Percentiles rank a stretch among this genome's conserved stretches.
Conservation (phyloP, 2,329 filamentous ascomycete genomes). For the Lanzia echinophila region DNA sequence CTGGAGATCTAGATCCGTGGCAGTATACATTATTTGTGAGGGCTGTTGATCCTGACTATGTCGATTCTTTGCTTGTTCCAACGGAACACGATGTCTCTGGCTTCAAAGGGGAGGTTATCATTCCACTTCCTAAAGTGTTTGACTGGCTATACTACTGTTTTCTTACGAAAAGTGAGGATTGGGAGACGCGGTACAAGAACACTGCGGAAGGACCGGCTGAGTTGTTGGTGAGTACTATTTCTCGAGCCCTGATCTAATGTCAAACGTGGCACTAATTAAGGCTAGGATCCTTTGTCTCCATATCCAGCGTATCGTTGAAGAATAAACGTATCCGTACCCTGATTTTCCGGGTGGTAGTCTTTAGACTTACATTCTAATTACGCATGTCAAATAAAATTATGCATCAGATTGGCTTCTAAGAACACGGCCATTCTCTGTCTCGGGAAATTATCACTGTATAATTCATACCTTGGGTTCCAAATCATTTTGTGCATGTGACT, state of each 20-base stretch:
- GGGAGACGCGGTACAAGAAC: constrained; percentile 4
- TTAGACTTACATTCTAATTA: too few relatives aligned
- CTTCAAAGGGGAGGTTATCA: constrained; percentile 1
- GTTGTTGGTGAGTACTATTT: background rate
- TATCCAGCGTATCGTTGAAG: background rate
- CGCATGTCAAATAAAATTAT: too few relatives aligned
- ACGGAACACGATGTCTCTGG: background rate
- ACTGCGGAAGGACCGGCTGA: background rate
- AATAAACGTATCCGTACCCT: background rate
- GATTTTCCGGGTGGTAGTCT: too few relatives aligned
- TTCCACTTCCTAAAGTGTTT: constrained; percentile 9
- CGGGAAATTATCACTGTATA: too few relatives aligned
- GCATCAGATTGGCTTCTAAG: too few relatives aligned
- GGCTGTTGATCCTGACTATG: background rate
- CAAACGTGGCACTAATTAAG: background rate
- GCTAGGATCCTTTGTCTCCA: background rate
- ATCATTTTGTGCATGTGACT: too few relatives aligned
- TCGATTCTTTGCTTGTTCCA: background rate
- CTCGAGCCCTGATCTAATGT: background rate
- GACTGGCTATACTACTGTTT: constrained; percentile 8
- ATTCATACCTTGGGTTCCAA: too few relatives aligned
- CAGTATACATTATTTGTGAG: background rate
- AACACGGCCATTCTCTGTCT: too few relatives aligned
- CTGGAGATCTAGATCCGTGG: background rate
- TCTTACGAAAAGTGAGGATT: constrained; percentile 4